Percentiles rank a stretch among this genome's conserved stretches.
Evolutionary conservation across 352 stramenopile species (phyloP).

Genomic region (Pythium volutum): DNA sequence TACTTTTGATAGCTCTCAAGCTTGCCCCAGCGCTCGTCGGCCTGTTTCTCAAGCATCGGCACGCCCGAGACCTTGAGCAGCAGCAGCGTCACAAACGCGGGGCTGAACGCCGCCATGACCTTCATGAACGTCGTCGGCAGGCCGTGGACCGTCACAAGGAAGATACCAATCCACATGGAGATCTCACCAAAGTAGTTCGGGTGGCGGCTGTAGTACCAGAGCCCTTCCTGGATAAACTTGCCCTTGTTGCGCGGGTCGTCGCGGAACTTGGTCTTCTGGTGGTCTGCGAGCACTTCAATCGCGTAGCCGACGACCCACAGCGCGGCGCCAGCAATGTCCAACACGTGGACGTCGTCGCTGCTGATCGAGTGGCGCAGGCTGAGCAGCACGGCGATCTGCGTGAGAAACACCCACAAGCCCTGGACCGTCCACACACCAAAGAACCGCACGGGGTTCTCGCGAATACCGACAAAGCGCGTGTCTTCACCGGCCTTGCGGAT

Average conservation of each 20-base stretch:
- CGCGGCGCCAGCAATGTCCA: constrained; percentile 43
- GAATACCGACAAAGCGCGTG: constrained; percentile 70
- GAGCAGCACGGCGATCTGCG: constrained; percentile 63
- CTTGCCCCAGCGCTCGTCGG: constrained; percentile 64
- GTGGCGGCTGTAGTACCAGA: constrained; percentile 90
- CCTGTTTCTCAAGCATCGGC: constrained; percentile 71
- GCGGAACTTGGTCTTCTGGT: constrained; percentile 82
- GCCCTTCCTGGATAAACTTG: constrained; percentile 74
- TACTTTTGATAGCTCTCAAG: constrained; percentile 71
- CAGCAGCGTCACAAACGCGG: constrained; percentile 70
- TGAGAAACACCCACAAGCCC: constrained; percentile 81
- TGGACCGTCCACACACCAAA: constrained; percentile 80
- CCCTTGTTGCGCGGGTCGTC: constrained; percentile 56
- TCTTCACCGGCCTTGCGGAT: constrained; percentile 68
- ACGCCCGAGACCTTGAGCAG: constrained; percentile 72
- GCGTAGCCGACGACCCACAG: constrained; percentile 71
- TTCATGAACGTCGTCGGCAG: constrained; percentile 37
- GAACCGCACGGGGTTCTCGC: constrained; percentile 60
- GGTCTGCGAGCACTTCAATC: constrained; percentile 73
- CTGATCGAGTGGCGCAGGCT: constrained; percentile 35
- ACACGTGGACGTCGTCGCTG: constrained; percentile 18
- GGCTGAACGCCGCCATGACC: constrained; percentile 45
- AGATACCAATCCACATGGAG: constrained; percentile 82
- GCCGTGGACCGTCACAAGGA: constrained; percentile 42
- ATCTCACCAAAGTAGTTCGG: constrained; percentile 94